Evolutionary conservation across 148 eudicot genomes (phyloP).

Genomic region (Rhododendron griersonianum): DNA sequence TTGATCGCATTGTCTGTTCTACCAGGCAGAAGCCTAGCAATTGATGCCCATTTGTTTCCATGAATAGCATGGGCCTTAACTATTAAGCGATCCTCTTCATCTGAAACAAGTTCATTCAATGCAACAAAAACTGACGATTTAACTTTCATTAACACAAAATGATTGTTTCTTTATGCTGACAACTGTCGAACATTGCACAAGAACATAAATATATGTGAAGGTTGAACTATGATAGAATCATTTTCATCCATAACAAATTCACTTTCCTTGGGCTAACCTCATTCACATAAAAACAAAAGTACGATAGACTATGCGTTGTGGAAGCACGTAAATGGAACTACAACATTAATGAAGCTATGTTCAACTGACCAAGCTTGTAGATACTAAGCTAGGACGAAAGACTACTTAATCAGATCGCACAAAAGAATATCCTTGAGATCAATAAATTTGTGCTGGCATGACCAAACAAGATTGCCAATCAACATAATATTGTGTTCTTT

Average conservation of each 20-base stretch:
- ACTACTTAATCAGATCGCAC: background rate
- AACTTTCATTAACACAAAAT: background rate
- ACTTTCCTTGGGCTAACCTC: background rate
- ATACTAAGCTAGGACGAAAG: background rate
- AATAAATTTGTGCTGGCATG: background rate
- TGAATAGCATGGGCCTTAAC: constrained; percentile 50
- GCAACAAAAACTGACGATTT: background rate
- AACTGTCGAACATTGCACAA: background rate
- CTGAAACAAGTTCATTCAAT: constrained; percentile 27
- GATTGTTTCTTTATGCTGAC: background rate
- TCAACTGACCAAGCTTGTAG: background rate
- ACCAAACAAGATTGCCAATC: background rate
- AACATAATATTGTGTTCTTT: background rate
- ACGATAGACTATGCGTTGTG: background rate
- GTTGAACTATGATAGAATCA: background rate
- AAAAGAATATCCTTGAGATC: background rate
- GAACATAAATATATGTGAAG: background rate
- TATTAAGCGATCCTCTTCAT: constrained; percentile 59
- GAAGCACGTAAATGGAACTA: background rate
- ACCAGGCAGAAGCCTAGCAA: constrained; percentile 60
- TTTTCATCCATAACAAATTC: background rate
- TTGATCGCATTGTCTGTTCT: constrained; percentile 73
- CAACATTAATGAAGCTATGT: background rate
- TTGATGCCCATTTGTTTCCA: constrained; percentile 78
- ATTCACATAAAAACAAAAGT: background rate